Evolutionary conservation across 306 rosid species (phyloP), one percentile per base, ranked within the genome.

Genomic region (Trifolium dubium): DNA sequence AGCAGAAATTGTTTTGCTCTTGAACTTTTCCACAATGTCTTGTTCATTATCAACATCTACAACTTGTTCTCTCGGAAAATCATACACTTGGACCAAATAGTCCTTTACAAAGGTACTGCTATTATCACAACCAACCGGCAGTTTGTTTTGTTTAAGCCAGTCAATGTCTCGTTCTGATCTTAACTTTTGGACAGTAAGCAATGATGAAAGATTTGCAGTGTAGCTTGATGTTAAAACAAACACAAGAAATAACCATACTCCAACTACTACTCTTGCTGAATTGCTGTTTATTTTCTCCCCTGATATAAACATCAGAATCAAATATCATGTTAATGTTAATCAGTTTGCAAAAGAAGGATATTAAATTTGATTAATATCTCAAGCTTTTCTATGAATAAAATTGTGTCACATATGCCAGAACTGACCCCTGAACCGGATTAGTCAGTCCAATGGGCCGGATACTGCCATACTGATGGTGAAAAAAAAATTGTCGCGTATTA

Each of bases 171-270:
- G 74, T 3, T 64, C 82, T 13, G 78, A 58, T 7, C 53, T 64
- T 64, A 85, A 43, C 12, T 76, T 44, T 72, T 59, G 49, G 32
- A 85, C 84, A 5, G 88, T 89, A 41, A 89, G 87, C 85, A 81
- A 67, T 23, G 92, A 89, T 5, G 92, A 89, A 46, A 89, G 83
- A 71, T 66, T 89, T n/a, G 92, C 92, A 37, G 96, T 87, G 85
- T 89, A 89, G 81, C 96, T 87, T 60, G 96, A 86, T 54, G 69
- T 87, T 46, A 84, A 10, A 70, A 87, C 84, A 61, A 84, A 80
- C 49, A 85, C 92, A 8, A 87, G 81, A 77, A 84, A 85, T 49
- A 89, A 54, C 90, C 92, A 82, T 67, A 41, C 82, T 1, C 72
- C 79, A 19, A 87, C 71, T 17, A 72, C 89, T 62, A 84, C 55